These are phyloP conservation scores for Manihot esculenta DNA, from an alignment of 441 rosid genomes.

Conservation along the genomic window DNA sequence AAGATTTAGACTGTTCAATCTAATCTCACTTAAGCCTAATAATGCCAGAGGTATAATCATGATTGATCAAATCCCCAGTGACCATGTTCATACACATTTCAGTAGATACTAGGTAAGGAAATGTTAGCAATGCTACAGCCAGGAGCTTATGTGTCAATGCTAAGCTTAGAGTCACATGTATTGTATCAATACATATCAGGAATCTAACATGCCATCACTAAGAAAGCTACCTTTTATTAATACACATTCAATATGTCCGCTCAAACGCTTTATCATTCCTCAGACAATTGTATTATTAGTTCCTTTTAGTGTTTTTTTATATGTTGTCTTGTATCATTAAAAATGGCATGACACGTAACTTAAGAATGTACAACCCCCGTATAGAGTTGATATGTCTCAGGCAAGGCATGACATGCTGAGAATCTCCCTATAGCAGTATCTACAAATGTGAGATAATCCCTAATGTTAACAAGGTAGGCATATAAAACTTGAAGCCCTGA, in stretches of 20 bases:
- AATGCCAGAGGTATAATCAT: background rate
- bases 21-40: background rate
- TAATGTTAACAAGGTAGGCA: background rate
- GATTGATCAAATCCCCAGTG: background rate
- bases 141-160: background rate
- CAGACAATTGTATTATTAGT: too few species aligned
- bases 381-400: background rate
- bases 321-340: too few species aligned
- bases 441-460: background rate
- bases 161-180: background rate
- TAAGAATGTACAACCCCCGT: background rate
- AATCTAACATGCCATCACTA: too few species aligned
- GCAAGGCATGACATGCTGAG: conserved; percentile 3
- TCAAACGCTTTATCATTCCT: too few species aligned
- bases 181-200: too few species aligned
- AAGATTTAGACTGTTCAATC: background rate
- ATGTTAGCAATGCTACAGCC: background rate
- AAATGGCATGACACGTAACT: background rate
- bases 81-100: background rate
- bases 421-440: background rate
- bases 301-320: too few species aligned
- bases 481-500: background rate
- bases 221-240: too few species aligned
- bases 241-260: too few species aligned
- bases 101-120: too few species aligned